Percentiles rank a stretch among this genome's conserved stretches.
phyloP scores from a whole-genome alignment of 164 flowering plant species.

The Macadamia integrifolia region DNA sequence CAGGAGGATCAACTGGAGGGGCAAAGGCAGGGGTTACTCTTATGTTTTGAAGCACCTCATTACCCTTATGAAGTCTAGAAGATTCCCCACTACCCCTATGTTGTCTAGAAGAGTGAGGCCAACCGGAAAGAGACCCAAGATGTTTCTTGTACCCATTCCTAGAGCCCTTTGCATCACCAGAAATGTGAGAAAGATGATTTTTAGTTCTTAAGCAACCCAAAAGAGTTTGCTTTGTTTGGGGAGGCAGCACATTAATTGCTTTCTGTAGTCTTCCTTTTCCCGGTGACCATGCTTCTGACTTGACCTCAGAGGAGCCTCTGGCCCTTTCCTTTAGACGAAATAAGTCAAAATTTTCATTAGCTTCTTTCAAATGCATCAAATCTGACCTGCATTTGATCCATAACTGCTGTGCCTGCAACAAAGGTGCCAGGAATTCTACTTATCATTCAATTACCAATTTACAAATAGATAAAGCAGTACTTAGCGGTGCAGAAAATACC shows the following conservation, averaged over 20 bases:
- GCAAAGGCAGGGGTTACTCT: slow-evolving; percentile 28
- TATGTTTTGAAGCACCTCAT: slow-evolving; percentile 15
- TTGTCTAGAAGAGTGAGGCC: slow-evolving; percentile 27
- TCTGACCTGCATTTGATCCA: slow-evolving; percentile 46
- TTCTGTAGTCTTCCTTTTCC: slow-evolving; percentile 28
- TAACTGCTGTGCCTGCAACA: slow-evolving; percentile 44
- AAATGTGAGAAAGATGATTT: slow-evolving; percentile 19
- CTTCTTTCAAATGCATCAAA: slow-evolving; percentile 28
- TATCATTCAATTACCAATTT: not conserved
- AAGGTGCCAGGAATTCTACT: not conserved
- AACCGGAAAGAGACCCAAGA: slow-evolving; percentile 28
- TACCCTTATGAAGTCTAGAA: slow-evolving; percentile 28
- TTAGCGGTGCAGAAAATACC: too few relatives aligned
- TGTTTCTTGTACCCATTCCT: slow-evolving; percentile 30
- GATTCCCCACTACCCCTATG: slow-evolving; percentile 16
- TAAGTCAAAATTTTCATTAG: slow-evolving; percentile 26
- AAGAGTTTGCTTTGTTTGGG: slow-evolving; percentile 37
- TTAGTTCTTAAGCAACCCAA: slow-evolving; percentile 46
- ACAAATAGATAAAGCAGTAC: not conserved
- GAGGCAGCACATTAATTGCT: slow-evolving; percentile 33
- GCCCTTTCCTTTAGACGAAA: slow-evolving; percentile 18
- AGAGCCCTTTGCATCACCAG: slow-evolving; percentile 42
- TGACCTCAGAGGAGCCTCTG: slow-evolving; percentile 13
- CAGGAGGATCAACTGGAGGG: slow-evolving; percentile 24
- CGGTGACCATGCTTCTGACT: slow-evolving; percentile 9